Evolutionary conservation across 139 green algal genomes (phyloP), one percentile per base, ranked within the genome.

Genomic region (Chlorella sp.): DNA sequence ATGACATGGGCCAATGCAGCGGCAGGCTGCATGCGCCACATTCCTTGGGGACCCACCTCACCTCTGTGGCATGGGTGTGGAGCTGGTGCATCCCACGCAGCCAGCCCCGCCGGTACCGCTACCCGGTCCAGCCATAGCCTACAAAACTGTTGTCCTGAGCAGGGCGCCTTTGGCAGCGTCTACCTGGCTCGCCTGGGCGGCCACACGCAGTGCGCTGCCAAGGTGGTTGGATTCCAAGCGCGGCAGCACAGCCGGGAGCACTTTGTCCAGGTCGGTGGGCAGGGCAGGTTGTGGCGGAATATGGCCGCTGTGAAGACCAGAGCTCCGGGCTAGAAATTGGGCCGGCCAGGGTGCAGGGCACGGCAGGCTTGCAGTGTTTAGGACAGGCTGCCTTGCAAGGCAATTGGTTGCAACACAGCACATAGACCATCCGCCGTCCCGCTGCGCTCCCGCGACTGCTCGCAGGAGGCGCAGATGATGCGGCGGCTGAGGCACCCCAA

Each of bases 171-270:
- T 62, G 72, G 72, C 6, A 41, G 40, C 30, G 72, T 78, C 19
- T 78, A 62, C 72, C 56, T 68, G 48, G 75, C 67, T 36, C 48
- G 67, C 48, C 75, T 81, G 48, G 14, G 51, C 17, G 48, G 51
- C 32, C 75, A 81, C 75, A 81, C 75, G 24, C 43, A 51, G 34
- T 81, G 75, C 51, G 75, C 75, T 11, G 48, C 48, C 75, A 81
- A 81, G 75, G 24, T 81, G 36, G 26, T 81, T 19, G 51, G 67
- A 34, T 81, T 51, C 48, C 48, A 67, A 9, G 74, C 32, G 32
- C 40, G 40, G 14, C 32, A 67, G 30, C 74, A 80, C 74, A 32
- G 67, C 46, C 48, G 67, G 30, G 6, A 34, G 16, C 36, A 38
- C 46, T 80, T 80, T 44, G 46, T 80, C 30, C 74, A 80, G 46